Evolutionary conservation across 768 basidiomycete genomes (phyloP).

Genomic region (Kwoniella dejecticola): DNA sequence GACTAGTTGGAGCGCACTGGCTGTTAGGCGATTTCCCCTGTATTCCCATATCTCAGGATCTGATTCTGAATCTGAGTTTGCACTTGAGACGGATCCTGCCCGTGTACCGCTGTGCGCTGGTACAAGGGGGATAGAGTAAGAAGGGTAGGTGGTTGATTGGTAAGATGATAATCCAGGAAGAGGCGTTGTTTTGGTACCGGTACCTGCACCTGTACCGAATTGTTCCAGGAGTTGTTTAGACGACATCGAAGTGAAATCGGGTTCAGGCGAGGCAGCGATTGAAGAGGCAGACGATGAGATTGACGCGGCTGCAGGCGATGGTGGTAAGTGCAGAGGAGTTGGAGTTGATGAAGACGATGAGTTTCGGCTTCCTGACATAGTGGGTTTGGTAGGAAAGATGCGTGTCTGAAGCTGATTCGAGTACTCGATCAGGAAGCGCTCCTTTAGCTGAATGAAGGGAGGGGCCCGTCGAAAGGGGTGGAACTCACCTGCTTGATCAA

Average conservation of each 20-base stretch:
- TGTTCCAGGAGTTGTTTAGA: background rate
- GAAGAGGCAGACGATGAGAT: conserved; percentile 2
- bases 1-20: conserved; percentile 42
- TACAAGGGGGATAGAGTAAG: too few species aligned
- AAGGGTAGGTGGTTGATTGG: conserved; percentile 4
- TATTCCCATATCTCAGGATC: conserved; percentile 40
- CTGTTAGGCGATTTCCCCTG: conserved; percentile 38
- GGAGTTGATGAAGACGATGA: background rate
- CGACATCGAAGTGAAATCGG: conserved; percentile 1
- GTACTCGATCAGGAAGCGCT: background rate
- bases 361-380: background rate
- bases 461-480: background rate
- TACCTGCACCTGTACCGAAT: conserved; percentile 9
- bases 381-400: conserved; percentile 9
- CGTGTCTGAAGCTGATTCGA: conserved; percentile 26
- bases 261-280: background rate
- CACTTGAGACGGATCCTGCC: background rate
- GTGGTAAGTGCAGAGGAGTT: background rate
- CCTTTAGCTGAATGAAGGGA: too few species aligned
- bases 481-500: conserved; percentile 35
- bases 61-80: background rate
- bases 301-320: background rate
- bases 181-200: background rate
- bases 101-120: conserved; percentile 5
- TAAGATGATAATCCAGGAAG: conserved; percentile 17